Conservation (phyloP, 768 basidiomycete species). For the Suillus clintonianus region DNA sequence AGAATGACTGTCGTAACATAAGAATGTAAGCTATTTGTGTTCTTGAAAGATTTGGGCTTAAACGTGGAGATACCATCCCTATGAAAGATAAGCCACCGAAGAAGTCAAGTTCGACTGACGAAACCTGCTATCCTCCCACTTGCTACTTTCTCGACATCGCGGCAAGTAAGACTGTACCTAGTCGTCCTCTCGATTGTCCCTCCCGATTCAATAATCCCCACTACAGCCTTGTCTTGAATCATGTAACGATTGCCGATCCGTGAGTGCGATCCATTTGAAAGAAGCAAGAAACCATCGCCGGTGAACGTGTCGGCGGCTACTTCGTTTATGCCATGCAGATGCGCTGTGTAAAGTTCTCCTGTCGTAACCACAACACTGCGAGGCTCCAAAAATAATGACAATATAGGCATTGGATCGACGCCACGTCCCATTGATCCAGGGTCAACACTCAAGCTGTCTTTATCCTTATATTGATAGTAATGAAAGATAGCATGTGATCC, state of each 20-base stretch:
- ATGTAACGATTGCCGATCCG: slow-evolving; percentile 60
- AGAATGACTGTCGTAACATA: neutral
- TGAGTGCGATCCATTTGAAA: slow-evolving; percentile 30
- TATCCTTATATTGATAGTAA: slow-evolving; percentile 68
- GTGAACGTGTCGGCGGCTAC: slow-evolving; percentile 49
- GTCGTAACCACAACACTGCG: slow-evolving; percentile 83
- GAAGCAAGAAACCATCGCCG: slow-evolving; percentile 19
- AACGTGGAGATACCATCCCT: neutral
- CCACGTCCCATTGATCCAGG: slow-evolving; percentile 42
- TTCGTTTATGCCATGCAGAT: slow-evolving; percentile 82
- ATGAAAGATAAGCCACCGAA: neutral
- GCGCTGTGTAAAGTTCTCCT: slow-evolving; percentile 63
- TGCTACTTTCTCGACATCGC: slow-evolving; percentile 71
- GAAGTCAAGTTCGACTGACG: neutral
- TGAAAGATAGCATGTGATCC: slow-evolving; percentile 83
- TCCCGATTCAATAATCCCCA: slow-evolving; percentile 45
- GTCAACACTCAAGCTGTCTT: slow-evolving; percentile 16
- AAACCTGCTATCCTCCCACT: neutral
- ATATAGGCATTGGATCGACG: slow-evolving; percentile 65
- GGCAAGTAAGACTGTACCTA: slow-evolving; percentile 84
- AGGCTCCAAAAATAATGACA: slow-evolving; percentile 80
- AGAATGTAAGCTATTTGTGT: neutral
- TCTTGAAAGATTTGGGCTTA: neutral
- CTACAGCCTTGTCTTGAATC: slow-evolving; percentile 44
- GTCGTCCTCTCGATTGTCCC: slow-evolving; percentile 55